Evolutionary conservation across 2,329 filamentous ascomycete species (phyloP).

Genomic region (Pseudogymnoascus verrucosus): DNA sequence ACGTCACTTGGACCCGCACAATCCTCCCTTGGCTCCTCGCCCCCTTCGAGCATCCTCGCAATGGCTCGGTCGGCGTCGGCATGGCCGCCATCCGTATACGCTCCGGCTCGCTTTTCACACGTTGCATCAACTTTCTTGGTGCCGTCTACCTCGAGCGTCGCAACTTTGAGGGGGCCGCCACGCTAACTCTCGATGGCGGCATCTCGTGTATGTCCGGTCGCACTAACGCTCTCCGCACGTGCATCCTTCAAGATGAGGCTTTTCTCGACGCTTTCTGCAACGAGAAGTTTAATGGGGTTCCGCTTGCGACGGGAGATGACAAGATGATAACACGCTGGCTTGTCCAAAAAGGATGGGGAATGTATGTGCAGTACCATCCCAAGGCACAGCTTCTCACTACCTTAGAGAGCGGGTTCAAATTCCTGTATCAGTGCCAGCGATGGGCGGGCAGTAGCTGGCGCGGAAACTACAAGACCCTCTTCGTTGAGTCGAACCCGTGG

Average conservation of each 20-base stretch:
- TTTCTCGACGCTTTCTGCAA: constrained; percentile 87
- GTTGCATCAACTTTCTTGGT: constrained; percentile 80
- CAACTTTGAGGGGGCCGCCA: constrained; percentile 95
- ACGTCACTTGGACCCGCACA: constrained; percentile 84
- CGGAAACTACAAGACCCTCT: constrained; percentile 87
- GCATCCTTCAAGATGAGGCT: constrained; percentile 75
- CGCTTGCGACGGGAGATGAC: constrained; percentile 93
- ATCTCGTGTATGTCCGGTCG: constrained; percentile 95
- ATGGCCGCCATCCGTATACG: constrained; percentile 68
- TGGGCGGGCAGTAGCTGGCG: constrained; percentile 98
- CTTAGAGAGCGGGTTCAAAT: constrained; percentile 79
- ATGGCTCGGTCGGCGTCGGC: constrained; percentile 87
- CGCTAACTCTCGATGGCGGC: constrained; percentile 88
- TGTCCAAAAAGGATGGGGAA: constrained; percentile 86
- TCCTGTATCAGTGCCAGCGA: constrained; percentile 84
- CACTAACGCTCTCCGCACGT: constrained; percentile 83
- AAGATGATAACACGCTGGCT: constrained; percentile 98
- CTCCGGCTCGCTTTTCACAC: constrained; percentile 48
- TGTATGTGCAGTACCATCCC: constrained; percentile 86
- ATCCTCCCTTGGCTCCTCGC: constrained; percentile 87
- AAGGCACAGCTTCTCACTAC: constrained; percentile 91
- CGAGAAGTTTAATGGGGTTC: constrained; percentile 81
- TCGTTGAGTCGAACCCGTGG: constrained; percentile 49
- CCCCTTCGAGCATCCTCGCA: constrained; percentile 75
- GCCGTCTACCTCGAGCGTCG: constrained; percentile 86